Evolutionary conservation across 2,329 filamentous ascomycete genomes (phyloP).

Genomic region (Salinomyces thailandicus): DNA sequence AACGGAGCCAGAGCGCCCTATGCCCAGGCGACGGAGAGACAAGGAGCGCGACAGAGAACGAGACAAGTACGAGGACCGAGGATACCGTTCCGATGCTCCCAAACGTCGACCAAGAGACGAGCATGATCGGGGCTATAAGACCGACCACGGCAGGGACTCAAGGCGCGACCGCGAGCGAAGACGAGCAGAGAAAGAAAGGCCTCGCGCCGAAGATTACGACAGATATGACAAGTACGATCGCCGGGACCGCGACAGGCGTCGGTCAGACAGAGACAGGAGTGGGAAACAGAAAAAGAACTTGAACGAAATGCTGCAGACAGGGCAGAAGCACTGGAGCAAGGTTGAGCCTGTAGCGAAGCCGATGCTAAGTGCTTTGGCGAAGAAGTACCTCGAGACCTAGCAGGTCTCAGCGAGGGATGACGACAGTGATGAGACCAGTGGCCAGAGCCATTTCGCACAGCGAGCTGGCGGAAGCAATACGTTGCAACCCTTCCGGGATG

Average conservation of each 20-base stretch:
- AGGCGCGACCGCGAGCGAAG: constrained; percentile 15
- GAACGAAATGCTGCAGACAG: constrained; percentile 17
- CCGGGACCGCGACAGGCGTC: constrained; percentile 10
- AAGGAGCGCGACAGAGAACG: constrained; percentile 6
- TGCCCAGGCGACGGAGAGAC: constrained; percentile 2
- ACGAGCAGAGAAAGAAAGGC: constrained; percentile 9
- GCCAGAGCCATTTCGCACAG: too few species aligned
- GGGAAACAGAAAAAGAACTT: constrained; percentile 9
- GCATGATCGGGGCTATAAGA: constrained; percentile 20
- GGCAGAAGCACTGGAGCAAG: constrained; percentile 23
- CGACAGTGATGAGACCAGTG: too few species aligned
- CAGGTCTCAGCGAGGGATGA: background rate
- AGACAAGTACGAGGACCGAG: constrained; percentile 13
- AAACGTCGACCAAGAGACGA: constrained; percentile 16
- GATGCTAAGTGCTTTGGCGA: constrained; percentile 18
- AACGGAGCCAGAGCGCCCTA: constrained; percentile 3
- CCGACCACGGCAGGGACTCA: constrained; percentile 17
- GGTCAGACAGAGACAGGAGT: background rate
- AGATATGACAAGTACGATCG: constrained; percentile 2
- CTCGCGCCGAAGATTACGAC: constrained; percentile 12
- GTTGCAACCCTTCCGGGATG: too few species aligned
- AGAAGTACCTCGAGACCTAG: constrained; percentile 16
- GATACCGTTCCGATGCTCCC: constrained; percentile 21
- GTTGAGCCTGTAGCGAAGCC: constrained; percentile 24
- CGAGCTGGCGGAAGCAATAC: too few species aligned